These are phyloP conservation scores for Penicillium digitatum DNA, from an alignment of 2,329 filamentous ascomycete species.

Conservation along the genomic window DNA sequence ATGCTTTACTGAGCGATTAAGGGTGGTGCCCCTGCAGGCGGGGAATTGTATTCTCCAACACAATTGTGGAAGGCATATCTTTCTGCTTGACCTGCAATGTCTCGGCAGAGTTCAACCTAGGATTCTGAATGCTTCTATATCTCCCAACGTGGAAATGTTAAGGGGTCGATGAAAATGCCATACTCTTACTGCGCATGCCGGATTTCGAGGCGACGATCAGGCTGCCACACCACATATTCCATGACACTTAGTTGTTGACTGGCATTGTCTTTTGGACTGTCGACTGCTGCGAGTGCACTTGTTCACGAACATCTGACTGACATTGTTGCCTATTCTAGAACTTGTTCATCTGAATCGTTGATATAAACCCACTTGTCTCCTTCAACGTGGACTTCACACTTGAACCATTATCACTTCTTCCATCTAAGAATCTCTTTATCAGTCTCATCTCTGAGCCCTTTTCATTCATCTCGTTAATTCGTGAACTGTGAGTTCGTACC, in stretches of 20 bases:
- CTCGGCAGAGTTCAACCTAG: conserved; percentile 4
- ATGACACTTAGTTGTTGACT: not conserved
- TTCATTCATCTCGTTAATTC: conserved; percentile 27
- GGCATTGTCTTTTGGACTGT: not conserved
- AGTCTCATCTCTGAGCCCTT: conserved; percentile 26
- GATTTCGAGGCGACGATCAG: conserved; percentile 11
- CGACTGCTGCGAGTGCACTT: not conserved
- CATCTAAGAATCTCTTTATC: conserved; percentile 14
- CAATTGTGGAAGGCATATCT: conserved; percentile 13
- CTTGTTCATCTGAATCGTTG: conserved; percentile 3
- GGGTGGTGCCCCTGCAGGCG: not conserved
- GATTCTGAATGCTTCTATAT: conserved; percentile 9
- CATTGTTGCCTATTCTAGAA: not conserved
- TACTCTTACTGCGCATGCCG: conserved; percentile 14
- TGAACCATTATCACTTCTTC: conserved; percentile 21
- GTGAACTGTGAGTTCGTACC: conserved; percentile 34
- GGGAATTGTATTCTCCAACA: conserved; percentile 12
- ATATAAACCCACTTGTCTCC: conserved; percentile 4
- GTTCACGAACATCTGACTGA: not conserved
- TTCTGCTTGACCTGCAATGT: conserved; percentile 1
- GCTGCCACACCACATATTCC: conserved; percentile 23
- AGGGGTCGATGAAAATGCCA: conserved; percentile 17
- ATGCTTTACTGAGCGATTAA: not conserved
- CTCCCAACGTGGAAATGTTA: conserved; percentile 1
- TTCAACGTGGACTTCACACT: conserved; percentile 21